Base-by-base conservation (phyloP, 306 rosid species). In the Pachyrhizus erosus region DNA sequence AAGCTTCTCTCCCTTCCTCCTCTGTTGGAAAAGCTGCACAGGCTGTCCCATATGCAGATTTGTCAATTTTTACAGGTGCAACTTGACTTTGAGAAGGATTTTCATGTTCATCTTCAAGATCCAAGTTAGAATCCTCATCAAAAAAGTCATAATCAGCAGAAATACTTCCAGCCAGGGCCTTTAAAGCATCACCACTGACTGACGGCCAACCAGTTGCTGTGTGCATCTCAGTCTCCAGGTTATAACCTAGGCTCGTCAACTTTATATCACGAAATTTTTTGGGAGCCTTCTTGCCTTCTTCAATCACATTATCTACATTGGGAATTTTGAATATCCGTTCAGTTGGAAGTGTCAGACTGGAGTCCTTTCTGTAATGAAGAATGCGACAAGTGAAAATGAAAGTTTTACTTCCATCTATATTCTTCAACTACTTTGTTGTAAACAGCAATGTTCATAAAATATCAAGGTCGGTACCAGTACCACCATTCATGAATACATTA, bases 201-300 rank as follows among this genome's bases (percentile, higher is more conserved):
- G 98, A 91, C 0, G 99, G 99, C 99, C 99, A 95, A 85, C 99
- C 99, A 87, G 88, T 82, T 71, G 92, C 93, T 73, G 99, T 95
- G 86, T 88, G 91, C 82, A 87, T 84, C 55, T 91, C 98, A 64
- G 92, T 88, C 68, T 87, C 77, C 74, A 93, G 84, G 11, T 80
- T 69, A 84, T 14, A 78, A 18, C 79, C 90, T 49, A 89, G 54
- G 57, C 89, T 88, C 6, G 23, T 31, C 67, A 95, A 62, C 74
- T 77, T 91, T 74, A 95, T 91, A 82, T 87, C 87, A 18, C 93
- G 84, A 75, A 75, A 91, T 61, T 91, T 95, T 83, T 88, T 73
- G 27, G 97, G 89, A 75, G 84, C 87, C 84, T 86, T 91, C 84
- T 93, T 92, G 68, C 99, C 99, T 77, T 88, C 97, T 89, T 89